Percentiles rank a stretch among this genome's conserved stretches.
Evolutionary conservation across 331 rosid species (phyloP).

Genomic region (Arachis monticola): DNA sequence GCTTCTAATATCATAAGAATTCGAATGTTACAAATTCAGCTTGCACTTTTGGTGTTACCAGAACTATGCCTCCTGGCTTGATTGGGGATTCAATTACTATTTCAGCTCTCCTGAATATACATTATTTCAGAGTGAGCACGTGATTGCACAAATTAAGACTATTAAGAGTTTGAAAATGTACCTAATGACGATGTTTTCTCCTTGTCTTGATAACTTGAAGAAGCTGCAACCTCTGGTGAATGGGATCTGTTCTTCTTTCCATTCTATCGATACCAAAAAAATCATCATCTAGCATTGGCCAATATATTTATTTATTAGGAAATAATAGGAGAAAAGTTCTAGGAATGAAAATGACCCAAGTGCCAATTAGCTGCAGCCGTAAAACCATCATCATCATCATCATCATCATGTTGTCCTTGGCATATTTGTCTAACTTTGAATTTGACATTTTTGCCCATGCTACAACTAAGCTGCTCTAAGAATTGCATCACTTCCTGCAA

Average conservation of each 20-base stretch:
- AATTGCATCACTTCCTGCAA: slow-evolving; percentile 72
- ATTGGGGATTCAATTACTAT: slow-evolving; percentile 77
- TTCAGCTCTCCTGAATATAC: slow-evolving; percentile 64
- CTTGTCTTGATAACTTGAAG: slow-evolving; percentile 58
- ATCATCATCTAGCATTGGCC: slow-evolving; percentile 11
- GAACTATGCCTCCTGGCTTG: slow-evolving; percentile 76
- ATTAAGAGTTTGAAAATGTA: slow-evolving; percentile 14
- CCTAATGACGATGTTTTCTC: slow-evolving; percentile 52
- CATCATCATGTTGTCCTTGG: slow-evolving; percentile 58
- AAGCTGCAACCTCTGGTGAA: slow-evolving; percentile 90
- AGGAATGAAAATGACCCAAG: slow-evolving; percentile 54
- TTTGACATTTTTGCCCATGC: slow-evolving; percentile 80
- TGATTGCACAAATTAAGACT: slow-evolving; percentile 8
- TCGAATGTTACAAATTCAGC: not conserved
- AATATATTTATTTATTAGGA: not conserved
- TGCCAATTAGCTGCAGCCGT: slow-evolving; percentile 78
- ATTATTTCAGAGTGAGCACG: slow-evolving; percentile 36
- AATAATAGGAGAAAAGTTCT: not conserved
- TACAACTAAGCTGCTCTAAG: slow-evolving; percentile 53
- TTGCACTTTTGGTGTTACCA: slow-evolving; percentile 51
- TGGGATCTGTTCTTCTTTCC: slow-evolving; percentile 72
- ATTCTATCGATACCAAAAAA: slow-evolving; percentile 51
- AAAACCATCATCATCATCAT: slow-evolving; percentile 14
- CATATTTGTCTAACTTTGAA: slow-evolving; percentile 54
- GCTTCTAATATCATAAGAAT: not conserved